Evolutionary conservation across 306 rosid genomes (phyloP), one percentile per base, ranked within the genome.

Genomic region (Trifolium fragiferum): DNA sequence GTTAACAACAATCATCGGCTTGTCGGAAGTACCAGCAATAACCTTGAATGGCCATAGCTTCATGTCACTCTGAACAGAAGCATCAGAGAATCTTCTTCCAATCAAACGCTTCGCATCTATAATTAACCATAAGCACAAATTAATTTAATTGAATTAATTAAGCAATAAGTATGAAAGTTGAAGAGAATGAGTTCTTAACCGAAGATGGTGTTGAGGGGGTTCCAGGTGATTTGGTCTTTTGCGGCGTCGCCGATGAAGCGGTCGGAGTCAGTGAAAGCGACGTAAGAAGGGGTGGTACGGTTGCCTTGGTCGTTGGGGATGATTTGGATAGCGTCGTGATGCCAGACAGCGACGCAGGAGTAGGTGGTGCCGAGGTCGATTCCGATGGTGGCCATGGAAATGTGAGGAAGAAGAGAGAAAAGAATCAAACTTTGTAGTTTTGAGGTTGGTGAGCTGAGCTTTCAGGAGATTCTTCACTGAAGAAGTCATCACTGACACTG

Each of bases 61-160:
- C 40, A 59, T 25, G 8, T 59, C 65, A 59, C 40, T 59, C 65
- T 59, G 40, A 59, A 59, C 65, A 1, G 65, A 13, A 25, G 65
- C 37, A 25, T 59, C 65, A 25, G 65, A 23, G n/a, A 59, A 13
- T 25, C 65, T 59, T 16, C 65, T 23, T 11, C 65, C 65, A 27
- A 59, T 59, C 65, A 59, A 59, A 13, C 65, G 37, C 37, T 59
- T 59, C 0, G 40, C 65, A 27, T 59, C 65, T 59, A 57, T 15
- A 4, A 1, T 2, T 27, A 21, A 21, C n/a, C n/a, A 2, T 2
- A 25, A 25, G 32, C 5, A 27, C 30, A 27, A 27, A 27, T 27
- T 5, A 16, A 18, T 18, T 51, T 10, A 23, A 23, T 23, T 2
- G n/a, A 51, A 51, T 33, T 33, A 33, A 47, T 14, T 13, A 15